Conservation (phyloP, 2,329 filamentous ascomycete species). For the Ascochyta pisi region DNA sequence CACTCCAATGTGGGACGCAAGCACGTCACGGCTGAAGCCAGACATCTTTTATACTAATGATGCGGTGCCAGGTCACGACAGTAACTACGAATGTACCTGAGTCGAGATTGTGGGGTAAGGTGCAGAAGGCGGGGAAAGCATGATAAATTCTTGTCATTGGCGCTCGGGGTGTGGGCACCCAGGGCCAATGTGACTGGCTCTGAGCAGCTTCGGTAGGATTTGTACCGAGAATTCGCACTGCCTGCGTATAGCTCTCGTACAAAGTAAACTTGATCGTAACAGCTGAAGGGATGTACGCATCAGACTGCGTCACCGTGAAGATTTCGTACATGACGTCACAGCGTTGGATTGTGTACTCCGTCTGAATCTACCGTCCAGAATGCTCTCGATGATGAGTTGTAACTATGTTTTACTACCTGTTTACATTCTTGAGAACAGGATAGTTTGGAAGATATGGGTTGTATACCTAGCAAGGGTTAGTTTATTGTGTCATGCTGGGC, state of each 20-base stretch:
- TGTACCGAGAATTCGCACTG: neutral
- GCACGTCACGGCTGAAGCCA: neutral
- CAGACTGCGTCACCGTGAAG: too few species aligned
- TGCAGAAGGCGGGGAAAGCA: constrained; percentile 4
- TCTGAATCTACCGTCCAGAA: too few species aligned
- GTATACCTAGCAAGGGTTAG: constrained; percentile 19
- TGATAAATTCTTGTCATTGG: neutral
- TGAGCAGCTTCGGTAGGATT: neutral
- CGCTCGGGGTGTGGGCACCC: neutral
- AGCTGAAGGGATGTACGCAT: too few species aligned
- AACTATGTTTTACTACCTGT: too few species aligned
- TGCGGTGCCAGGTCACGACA: neutral
- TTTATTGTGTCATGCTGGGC: neutral
- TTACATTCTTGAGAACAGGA: constrained; percentile 29
- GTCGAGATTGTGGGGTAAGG: constrained; percentile 3
- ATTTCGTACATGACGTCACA: too few species aligned
- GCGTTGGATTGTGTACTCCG: too few species aligned
- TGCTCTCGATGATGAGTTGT: too few species aligned
- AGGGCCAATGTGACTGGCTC: neutral
- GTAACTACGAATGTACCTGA: neutral
- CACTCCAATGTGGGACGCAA: neutral
- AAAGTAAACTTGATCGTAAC: too few species aligned
- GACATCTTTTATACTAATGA: neutral
- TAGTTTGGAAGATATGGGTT: constrained; percentile 32
- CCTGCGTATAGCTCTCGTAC: too few species aligned